These are phyloP conservation scores for Fusarium neocosmosporiellum DNA, from an alignment of 2,329 filamentous ascomycete genomes.

Conservation along the genomic window DNA sequence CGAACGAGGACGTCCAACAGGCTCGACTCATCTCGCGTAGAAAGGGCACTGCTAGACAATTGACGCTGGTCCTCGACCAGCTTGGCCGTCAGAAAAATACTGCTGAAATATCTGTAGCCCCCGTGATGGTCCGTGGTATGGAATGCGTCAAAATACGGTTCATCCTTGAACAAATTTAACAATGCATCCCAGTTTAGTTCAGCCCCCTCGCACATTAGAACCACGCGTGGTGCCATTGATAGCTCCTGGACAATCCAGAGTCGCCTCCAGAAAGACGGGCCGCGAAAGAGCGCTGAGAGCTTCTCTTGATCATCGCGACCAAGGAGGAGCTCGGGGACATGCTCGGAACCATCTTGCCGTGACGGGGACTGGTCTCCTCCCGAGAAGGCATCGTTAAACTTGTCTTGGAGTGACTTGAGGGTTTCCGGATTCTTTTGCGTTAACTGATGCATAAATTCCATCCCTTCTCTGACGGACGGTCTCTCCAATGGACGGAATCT, in stretches of 20 bases:
- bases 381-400: background rate
- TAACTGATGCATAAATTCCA: constrained; percentile 6
- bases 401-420: background rate
- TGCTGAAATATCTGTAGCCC: background rate
- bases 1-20: constrained; percentile 13
- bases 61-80: constrained; percentile 23
- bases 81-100: constrained; percentile 2
- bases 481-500: background rate
- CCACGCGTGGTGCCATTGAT: constrained; percentile 2
- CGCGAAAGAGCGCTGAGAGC: background rate
- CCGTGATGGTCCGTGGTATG: background rate
- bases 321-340: background rate
- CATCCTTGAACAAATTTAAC: constrained; percentile 5
- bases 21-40: background rate
- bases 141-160: constrained; percentile 27
- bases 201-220: background rate
- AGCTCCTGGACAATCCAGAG: constrained; percentile 32
- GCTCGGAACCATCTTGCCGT: background rate
- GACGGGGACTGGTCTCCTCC: background rate
- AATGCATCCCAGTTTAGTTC: constrained; percentile 12
- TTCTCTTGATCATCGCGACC: accelerated
- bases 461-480: background rate
- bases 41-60: background rate
- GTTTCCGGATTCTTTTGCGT: background rate
- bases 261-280: background rate